Base-by-base conservation (phyloP, 192 early-diverging fungal genomes). In the Entophlyctis luteolus region DNA sequence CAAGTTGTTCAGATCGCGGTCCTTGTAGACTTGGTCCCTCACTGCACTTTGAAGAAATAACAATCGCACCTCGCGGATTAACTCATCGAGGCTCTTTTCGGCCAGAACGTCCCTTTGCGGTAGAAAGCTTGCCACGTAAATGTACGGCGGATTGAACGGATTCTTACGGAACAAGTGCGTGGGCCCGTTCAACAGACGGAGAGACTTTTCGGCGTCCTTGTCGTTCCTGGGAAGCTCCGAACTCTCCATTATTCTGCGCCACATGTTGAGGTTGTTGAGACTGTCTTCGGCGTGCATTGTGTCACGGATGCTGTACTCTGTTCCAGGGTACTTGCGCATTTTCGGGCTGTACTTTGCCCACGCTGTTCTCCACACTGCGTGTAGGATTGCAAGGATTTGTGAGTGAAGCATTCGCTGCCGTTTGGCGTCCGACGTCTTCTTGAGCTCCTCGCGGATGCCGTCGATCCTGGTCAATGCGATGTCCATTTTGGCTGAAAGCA, bases 211-310 rank as follows among this genome's bases (percentile, higher is more conserved):
- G 35, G 2, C 16, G 18, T 46, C 6, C 47, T n/a, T 12, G 18
- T 36, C 14, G 16, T 47, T 47, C n/a, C n/a, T n/a, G 12, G 12
- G 16, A 27, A 52, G 42, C 20, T 45, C 42, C 42, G 0, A 12
- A 45, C 10, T 60, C 59, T 63, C 60, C 14, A 63, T 34, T 8
- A 63, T 63, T 8, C 60, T 6, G n/a, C 31, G 18, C 60, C 60
- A 63, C 60, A 63, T 63, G 48, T 63, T 25, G 6, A 63, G 31
- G 42, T 37, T n/a, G 27, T 47, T 63, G 27, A 63, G 47, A n/a
- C 8, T 16, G 27, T 10, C 20, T 28, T 63, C 60, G 6, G 60
- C 60, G 10, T 47, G 46, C 47, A 63, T 63, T 8, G 47, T 49
- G 6, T 25, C 29, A 12, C 14, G 4, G 27, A 49, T 29, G 31